Evolutionary conservation across 768 basidiomycete genomes (phyloP).

Genomic region (Tricholoma flavovirens): DNA sequence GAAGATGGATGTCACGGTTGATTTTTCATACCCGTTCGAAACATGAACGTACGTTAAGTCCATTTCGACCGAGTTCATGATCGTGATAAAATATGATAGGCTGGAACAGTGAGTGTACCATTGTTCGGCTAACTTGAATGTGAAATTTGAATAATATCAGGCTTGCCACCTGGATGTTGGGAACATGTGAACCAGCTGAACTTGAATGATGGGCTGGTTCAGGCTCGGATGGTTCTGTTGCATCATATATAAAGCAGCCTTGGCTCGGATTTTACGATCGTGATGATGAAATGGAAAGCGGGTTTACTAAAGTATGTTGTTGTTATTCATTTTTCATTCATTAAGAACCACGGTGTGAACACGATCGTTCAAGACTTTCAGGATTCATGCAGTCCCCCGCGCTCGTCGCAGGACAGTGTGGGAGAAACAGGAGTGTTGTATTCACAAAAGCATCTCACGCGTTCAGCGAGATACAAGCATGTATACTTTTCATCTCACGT

Average conservation of each 20-base stretch:
- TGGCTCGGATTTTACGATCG: background rate
- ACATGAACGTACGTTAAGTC: background rate
- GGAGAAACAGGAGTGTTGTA: too few species aligned
- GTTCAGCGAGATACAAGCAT: too few species aligned
- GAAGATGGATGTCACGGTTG: too few species aligned
- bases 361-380: too few species aligned
- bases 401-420: too few species aligned
- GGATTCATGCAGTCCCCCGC: too few species aligned
- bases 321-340: background rate
- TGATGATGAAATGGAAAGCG: background rate
- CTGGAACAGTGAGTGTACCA: background rate
- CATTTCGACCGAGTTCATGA: background rate
- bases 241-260: background rate
- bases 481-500: too few species aligned
- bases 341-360: background rate
- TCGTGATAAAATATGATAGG: background rate
- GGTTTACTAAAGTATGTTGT: background rate
- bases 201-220: background rate
- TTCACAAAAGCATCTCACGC: too few species aligned
- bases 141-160: background rate
- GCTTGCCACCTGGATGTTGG: background rate
- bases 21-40: background rate
- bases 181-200: background rate
- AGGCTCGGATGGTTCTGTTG: too few species aligned
- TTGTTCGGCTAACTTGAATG: background rate